A percentile compares a stretch with the other conserved stretches of the same genome.
phyloP scores from a whole-genome alignment of 2,329 filamentous ascomycete species.

The Alternaria brassicicola region DNA sequence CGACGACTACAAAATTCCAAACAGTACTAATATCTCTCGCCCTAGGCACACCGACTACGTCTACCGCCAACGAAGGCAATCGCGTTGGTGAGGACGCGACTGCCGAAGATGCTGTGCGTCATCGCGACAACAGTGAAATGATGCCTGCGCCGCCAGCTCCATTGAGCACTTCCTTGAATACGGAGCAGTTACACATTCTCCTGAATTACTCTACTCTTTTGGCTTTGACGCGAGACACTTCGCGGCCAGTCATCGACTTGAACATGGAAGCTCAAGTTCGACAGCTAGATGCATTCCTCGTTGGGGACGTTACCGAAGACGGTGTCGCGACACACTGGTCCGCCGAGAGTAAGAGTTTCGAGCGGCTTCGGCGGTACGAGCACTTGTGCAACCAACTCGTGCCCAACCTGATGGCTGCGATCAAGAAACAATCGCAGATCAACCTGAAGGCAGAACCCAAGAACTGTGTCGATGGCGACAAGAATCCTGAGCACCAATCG shows the following conservation, averaged over 20 bases:
- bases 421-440: background rate
- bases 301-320: background rate
- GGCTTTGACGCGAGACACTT: background rate
- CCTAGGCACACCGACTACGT: background rate
- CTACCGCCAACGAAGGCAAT: too few relatives aligned
- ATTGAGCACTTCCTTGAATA: background rate
- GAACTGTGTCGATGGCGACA: background rate
- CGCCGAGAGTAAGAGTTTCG: background rate
- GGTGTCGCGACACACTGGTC: conserved; percentile 2
- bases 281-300: conserved; percentile 1
- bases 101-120: background rate
- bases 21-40: background rate
- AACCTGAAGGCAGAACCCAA: background rate
- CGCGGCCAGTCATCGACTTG: background rate
- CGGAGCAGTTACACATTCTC: background rate
- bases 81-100: background rate
- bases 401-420: background rate
- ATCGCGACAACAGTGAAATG: background rate
- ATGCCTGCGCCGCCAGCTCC: rapidly evolving
- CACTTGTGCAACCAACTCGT: background rate
- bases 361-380: background rate
- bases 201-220: background rate
- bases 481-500: background rate
- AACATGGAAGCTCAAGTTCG: background rate
- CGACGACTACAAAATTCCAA: too few relatives aligned